Base-by-base conservation (phyloP, 2,329 filamentous ascomycete genomes). In the Monosporascus sp. region DNA sequence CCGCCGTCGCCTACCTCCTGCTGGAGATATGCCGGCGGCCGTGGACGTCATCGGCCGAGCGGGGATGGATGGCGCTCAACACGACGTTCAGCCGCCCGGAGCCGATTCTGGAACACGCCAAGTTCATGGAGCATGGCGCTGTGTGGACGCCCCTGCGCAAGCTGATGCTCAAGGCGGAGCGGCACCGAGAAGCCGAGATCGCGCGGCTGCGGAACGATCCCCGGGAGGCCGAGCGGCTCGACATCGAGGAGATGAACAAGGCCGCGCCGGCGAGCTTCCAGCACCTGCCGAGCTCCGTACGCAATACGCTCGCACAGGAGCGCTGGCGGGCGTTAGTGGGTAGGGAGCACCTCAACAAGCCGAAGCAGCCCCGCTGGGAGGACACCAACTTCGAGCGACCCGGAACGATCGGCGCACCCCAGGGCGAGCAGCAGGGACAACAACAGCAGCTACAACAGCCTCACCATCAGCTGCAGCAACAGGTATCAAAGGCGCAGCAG, bases 1-100 rank as follows among this genome's bases (percentile, higher is more conserved):
- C 83, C 57, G 78, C 81, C 5, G 74, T 83, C 3, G 78, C 80
- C 0, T 84, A 80, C 57, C 69, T 82, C 1, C 60, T 84, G 27
- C 71, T 83, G 14, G 78, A 82, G 59, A 66, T 77, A 1, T 74
- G 72, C 15, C 72, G 74, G 7, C 70, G 77, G 1, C 72, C 76
- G 0, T 79, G 78, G 75, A 76, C 75, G 0, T 66, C 77, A 7
- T 70, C 77, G 6, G 73, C 76, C 15, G 78, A 81, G 59, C 74
- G 77, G 18, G 77, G 74, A 0, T 81, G 77, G 77, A 66, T 74
- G 20, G 74, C 72, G 15, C 68, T 80, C 25, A 72, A 68, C 53
- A 66, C 66, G 8, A 69, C 64, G 3, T 64, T 73, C 47, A 73
- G 72, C 44, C 67, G 71, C 14, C 65, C 65, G 17, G 67, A 77